These are phyloP conservation scores for Aurinia saxatilis DNA, from an alignment of 345 rosid genomes.

Conservation along the genomic window DNA sequence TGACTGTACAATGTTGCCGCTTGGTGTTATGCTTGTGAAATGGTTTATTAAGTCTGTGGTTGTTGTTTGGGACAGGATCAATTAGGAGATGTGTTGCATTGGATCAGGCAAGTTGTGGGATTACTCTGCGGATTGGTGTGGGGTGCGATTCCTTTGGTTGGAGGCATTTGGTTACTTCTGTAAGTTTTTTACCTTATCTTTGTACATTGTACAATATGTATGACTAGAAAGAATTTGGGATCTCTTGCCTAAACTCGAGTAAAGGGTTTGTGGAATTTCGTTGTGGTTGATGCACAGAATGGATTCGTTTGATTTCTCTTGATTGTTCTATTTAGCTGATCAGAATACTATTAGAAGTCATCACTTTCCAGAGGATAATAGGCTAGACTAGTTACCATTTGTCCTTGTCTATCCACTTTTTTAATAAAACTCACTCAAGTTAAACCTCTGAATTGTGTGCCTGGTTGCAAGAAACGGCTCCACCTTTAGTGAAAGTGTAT, in stretches of 20 bases:
- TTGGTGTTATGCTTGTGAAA: background rate
- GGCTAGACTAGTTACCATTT: background rate
- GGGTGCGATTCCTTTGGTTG: slow-evolving; percentile 85
- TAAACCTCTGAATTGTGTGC: background rate
- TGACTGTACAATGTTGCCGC: background rate
- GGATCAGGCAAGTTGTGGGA: slow-evolving; percentile 88
- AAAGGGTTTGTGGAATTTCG: background rate
- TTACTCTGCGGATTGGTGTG: slow-evolving; percentile 78
- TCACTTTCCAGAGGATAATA: background rate
- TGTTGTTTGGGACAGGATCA: slow-evolving; percentile 61
- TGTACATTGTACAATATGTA: background rate
- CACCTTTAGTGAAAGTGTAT: no score
- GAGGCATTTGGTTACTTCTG: slow-evolving; percentile 87
- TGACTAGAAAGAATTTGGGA: background rate
- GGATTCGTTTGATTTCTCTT: background rate
- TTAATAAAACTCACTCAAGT: background rate
- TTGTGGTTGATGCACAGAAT: background rate
- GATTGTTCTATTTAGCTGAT: background rate
- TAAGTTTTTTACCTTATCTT: slow-evolving; percentile 35
- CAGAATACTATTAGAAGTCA: background rate
- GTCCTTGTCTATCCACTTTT: background rate
- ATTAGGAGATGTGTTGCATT: slow-evolving; percentile 95
- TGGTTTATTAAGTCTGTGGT: background rate
- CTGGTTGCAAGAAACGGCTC: background rate
- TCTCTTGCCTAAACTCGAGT: background rate